Conservation (phyloP, 805 yeast species). For the Metschnikowia proteae region DNA sequence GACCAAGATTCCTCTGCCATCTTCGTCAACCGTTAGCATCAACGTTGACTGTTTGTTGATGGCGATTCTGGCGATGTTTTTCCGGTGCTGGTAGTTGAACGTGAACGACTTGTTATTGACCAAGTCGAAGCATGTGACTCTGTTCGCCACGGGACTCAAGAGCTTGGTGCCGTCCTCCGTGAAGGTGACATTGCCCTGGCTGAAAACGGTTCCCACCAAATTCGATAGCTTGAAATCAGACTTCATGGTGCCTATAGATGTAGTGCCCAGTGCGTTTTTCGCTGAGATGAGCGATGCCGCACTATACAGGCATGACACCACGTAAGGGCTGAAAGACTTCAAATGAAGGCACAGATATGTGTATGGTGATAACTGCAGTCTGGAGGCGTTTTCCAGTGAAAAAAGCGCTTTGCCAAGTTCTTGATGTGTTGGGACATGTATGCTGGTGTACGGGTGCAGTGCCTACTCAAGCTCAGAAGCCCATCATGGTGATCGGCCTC, state of each 20-base stretch:
- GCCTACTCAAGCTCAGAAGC: neutral
- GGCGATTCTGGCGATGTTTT: conserved; percentile 74
- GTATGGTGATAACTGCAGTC: neutral
- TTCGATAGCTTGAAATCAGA: conserved; percentile 88
- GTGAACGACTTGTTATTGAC: conserved; percentile 83
- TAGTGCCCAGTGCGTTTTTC: conserved; percentile 10
- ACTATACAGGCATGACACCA: conserved; percentile 1
- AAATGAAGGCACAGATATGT: neutral
- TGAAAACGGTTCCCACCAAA: conserved; percentile 88
- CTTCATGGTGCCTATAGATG: conserved; percentile 48
- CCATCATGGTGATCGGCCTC: neutral
- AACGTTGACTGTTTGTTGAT: conserved; percentile 79
- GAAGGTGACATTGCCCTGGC: conserved; percentile 85
- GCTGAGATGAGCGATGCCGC: conserved; percentile 16
- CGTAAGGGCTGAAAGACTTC: neutral
- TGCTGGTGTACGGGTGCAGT: conserved; percentile 1
- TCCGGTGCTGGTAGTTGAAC: conserved; percentile 88
- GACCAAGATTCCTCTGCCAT: conserved; percentile 89
- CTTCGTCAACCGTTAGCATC: conserved; percentile 77
- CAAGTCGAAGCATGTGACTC: conserved; percentile 85
- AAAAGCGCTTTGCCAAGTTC: neutral
- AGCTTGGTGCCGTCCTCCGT: conserved; percentile 82
- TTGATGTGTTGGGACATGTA: neutral
- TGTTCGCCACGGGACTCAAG: conserved; percentile 89
- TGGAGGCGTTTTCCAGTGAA: neutral